A percentile compares a stretch with the other conserved stretches of the same genome.
Conservation (phyloP, 1,139 yeast genomes). For the Chernovozyma aurita region DNA sequence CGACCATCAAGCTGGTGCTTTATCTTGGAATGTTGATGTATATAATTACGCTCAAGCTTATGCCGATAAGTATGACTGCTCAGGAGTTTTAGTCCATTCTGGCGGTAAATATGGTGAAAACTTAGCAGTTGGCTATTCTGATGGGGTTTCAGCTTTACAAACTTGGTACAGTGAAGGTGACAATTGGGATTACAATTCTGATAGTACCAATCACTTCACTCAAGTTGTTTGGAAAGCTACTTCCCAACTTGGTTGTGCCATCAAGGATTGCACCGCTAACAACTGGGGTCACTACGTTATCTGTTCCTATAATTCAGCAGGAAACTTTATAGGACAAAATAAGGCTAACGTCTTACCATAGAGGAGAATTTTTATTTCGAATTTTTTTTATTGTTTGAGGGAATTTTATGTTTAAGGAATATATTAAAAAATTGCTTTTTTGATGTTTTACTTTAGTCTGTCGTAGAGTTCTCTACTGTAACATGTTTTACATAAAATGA, state of each 20-base stretch:
- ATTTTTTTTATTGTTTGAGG: no score
- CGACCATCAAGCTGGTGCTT: constrained; percentile 52
- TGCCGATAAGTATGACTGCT: constrained; percentile 68
- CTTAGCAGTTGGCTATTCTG: constrained; percentile 68
- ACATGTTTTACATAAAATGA: no score
- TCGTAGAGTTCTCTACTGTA: no score
- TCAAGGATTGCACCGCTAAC: constrained; percentile 43
- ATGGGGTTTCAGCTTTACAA: constrained; percentile 54
- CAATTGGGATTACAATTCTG: constrained; percentile 46
- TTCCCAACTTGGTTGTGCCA: constrained; percentile 72
- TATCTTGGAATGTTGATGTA: constrained; percentile 62
- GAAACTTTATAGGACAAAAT: constrained; percentile 47
- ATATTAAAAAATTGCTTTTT: no score
- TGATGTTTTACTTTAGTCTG: no score
- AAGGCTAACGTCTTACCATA: constrained; percentile 29
- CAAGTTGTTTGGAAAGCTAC: constrained; percentile 79
- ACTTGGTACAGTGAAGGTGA: constrained; percentile 82
- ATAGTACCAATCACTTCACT: constrained; percentile 69
- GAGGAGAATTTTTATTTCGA: no score
- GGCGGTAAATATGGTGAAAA: constrained; percentile 85
- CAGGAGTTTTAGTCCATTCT: constrained; percentile 65
- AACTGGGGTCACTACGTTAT: constrained; percentile 49
- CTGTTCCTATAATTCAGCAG: constrained; percentile 51
- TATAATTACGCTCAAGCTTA: constrained; percentile 67
- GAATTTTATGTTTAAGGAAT: no score